Conservation (phyloP, 1,139 yeast genomes). For the Tardiomyces blankii region DNA sequence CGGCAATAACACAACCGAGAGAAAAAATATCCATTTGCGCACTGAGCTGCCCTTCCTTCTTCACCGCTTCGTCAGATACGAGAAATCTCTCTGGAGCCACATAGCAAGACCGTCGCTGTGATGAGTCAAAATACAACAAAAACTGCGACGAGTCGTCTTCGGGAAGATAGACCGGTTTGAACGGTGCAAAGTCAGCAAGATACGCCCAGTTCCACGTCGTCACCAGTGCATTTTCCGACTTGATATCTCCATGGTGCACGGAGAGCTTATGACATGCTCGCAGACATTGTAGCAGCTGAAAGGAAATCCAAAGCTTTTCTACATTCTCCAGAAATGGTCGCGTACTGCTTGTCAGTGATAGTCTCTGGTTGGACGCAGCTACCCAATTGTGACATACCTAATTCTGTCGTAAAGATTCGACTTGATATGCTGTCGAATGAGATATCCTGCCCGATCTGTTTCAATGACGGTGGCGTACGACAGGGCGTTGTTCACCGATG, state of each 20-base stretch:
- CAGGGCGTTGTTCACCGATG: conserved; percentile 44
- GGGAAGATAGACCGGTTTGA: conserved; percentile 79
- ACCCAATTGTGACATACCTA: background rate
- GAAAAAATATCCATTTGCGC: conserved; percentile 81
- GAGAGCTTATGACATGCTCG: conserved; percentile 50
- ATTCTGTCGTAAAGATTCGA: conserved; percentile 78
- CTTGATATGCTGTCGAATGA: conserved; percentile 70
- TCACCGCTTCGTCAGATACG: conserved; percentile 14
- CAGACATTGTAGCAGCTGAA: conserved; percentile 58
- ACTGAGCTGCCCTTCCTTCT: conserved; percentile 26
- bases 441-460: conserved; percentile 86
- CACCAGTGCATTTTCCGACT: conserved; percentile 76
- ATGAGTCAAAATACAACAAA: conserved; percentile 84
- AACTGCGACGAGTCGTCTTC: conserved; percentile 94
- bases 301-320: conserved; percentile 77
- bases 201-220: conserved; percentile 87
- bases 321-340: conserved; percentile 77
- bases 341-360: conserved; percentile 30
- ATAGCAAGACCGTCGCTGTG: conserved; percentile 78
- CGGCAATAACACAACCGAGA: conserved; percentile 87
- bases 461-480: conserved; percentile 70
- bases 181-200: conserved; percentile 71
- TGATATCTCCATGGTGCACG: conserved; percentile 81
- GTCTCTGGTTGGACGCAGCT: conserved; percentile 1
- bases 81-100: conserved; percentile 90